These are phyloP conservation scores for Plasmodium sp. DNA, from an alignment of 169 alveolate genomes.

Conservation along the genomic window DNA sequence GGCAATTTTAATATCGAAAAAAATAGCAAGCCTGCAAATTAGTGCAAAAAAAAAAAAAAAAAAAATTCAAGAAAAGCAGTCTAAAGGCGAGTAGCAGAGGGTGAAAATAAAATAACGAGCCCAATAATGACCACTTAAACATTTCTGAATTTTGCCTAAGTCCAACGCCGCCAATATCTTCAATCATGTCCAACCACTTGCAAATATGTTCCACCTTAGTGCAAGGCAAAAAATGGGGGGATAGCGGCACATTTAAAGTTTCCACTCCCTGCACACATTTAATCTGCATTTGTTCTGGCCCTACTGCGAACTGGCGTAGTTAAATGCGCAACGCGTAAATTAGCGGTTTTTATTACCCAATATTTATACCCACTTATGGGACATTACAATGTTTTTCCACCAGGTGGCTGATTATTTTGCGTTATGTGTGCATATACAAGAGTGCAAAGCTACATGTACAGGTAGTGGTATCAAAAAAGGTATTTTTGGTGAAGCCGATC, in stretches of 20 bases:
- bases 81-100: not conserved
- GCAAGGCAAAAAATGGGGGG: not conserved
- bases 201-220: not conserved
- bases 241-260: not conserved
- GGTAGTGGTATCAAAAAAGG: not conserved
- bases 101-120: not conserved
- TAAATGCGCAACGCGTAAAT: not conserved
- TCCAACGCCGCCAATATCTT: not conserved
- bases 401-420: not conserved
- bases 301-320: not conserved
- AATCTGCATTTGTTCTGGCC: not conserved
- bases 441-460: not conserved
- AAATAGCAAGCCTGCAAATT: conserved; percentile 5
- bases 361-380: not conserved
- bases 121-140: not conserved
- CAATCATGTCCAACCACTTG: not conserved
- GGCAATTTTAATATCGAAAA: not conserved
- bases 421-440: not conserved
- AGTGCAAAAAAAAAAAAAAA: conserved; percentile 32
- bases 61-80: not conserved
- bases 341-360: not conserved
- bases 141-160: not conserved
- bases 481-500: not conserved
- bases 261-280: not conserved
- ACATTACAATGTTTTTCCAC: not conserved